Conservation (phyloP, 2,329 filamentous ascomycete genomes). For the Fusarium compactum region DNA sequence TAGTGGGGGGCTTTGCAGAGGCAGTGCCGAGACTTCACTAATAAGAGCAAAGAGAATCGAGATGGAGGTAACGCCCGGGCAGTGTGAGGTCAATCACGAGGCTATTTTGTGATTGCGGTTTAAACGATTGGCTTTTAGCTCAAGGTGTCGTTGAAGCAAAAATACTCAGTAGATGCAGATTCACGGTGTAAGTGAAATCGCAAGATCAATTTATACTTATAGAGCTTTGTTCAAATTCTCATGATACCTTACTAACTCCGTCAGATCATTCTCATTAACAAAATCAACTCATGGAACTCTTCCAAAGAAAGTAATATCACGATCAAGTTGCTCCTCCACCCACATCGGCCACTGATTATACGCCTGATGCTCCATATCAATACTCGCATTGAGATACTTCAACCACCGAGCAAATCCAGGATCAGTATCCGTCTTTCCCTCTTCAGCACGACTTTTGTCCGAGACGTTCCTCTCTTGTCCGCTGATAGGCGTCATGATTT, state of each 20-base stretch:
- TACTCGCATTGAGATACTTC: constrained; percentile 60
- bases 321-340: constrained; percentile 64
- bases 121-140: not conserved
- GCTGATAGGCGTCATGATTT: constrained; percentile 65
- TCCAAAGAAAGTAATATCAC: constrained; percentile 61
- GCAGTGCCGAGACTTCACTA: constrained; percentile 20
- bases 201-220: not conserved
- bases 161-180: not conserved
- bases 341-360: constrained; percentile 68
- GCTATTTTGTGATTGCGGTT: not conserved
- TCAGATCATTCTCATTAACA: not conserved
- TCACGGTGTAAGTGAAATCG: not conserved
- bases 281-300: constrained; percentile 19
- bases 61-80: constrained; percentile 1
- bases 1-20: constrained; percentile 29
- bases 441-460: constrained; percentile 48
- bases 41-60: not conserved
- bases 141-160: not conserved
- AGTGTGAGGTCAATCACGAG: not conserved
- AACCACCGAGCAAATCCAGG: constrained; percentile 64
- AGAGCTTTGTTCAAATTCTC: not conserved
- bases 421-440: constrained; percentile 49
- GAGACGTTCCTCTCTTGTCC: constrained; percentile 55
- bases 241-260: not conserved
- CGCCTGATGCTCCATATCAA: constrained; percentile 58